phyloP scores from a whole-genome alignment of 228 moss, liverwort and hornwort genomes.

The Sphagnum fallax region DNA sequence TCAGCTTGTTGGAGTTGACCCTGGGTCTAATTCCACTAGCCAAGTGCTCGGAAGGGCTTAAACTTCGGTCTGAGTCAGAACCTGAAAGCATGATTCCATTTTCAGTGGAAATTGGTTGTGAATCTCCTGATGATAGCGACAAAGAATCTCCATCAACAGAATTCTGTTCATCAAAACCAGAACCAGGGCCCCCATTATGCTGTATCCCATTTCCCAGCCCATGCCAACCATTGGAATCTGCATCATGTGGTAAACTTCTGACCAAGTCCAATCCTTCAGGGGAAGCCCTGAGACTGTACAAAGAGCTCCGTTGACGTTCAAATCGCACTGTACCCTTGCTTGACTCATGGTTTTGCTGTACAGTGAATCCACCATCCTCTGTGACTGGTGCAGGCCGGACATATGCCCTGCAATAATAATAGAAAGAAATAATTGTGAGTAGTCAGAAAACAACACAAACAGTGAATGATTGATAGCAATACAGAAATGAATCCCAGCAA shows the following conservation, averaged over 20 bases:
- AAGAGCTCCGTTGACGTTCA: conserved; percentile 13
- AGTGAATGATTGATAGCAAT: neutral
- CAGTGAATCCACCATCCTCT: conserved; percentile 8
- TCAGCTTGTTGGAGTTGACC: neutral
- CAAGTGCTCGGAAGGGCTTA: neutral
- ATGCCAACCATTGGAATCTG: neutral
- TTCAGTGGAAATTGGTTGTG: too few species aligned
- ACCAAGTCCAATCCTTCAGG: neutral
- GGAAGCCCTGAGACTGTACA: conserved; percentile 4
- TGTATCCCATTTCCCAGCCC: neutral
- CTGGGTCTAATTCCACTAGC: neutral
- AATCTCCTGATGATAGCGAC: too few species aligned
- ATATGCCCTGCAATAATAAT: conserved; percentile 18
- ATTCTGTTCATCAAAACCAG: neutral
- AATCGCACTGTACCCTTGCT: neutral
- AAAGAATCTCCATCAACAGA: neutral
- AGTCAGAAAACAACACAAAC: neutral
- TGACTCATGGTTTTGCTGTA: neutral
- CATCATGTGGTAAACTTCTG: conserved; percentile 1
- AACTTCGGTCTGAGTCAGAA: neutral
- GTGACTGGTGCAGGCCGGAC: conserved; percentile 34
- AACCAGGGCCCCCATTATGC: neutral
- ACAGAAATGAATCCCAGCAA: too few species aligned
- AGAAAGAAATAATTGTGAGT: neutral
- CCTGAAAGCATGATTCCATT: too few species aligned